Percentiles rank a stretch among this genome's conserved stretches.
Conservation (phyloP, 495 filamentous ascomycete species). For the Podospora appendiculata region DNA sequence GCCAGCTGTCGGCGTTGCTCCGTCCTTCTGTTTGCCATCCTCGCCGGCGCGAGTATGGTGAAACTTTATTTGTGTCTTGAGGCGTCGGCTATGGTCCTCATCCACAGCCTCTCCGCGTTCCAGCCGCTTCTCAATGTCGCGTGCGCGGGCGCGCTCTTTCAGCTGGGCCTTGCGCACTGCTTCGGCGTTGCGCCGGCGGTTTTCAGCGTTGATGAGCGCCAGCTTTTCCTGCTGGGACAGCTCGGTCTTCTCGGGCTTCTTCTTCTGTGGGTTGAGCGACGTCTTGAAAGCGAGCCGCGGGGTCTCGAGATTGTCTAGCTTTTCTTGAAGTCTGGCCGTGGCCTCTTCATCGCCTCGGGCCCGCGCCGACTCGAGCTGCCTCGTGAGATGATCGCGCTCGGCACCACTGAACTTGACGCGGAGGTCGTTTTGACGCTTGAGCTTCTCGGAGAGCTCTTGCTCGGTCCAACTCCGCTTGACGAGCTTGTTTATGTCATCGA, state of each 20-base stretch:
- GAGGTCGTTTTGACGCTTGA: constrained; percentile 57
- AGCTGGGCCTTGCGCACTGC: constrained; percentile 79
- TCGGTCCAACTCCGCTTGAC: constrained; percentile 73
- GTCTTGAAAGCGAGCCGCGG: constrained; percentile 65
- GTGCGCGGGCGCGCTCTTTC: constrained; percentile 60
- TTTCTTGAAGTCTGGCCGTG: constrained; percentile 52
- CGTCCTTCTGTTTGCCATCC: not conserved
- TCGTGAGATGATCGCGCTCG: constrained; percentile 54
- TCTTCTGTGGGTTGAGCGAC: constrained; percentile 38
- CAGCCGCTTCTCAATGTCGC: constrained; percentile 44
- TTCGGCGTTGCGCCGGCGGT: constrained; percentile 71
- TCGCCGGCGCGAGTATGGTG: constrained; percentile 40
- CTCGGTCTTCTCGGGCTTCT: constrained; percentile 32
- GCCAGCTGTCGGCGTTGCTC: not conserved
- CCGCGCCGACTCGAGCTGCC: constrained; percentile 57
- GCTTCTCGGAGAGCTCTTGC: constrained; percentile 67
- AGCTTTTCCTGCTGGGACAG: constrained; percentile 65
- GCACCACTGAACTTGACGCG: constrained; percentile 52
- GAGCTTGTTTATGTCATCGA: constrained; percentile 72
- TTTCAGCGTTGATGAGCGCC: constrained; percentile 65
- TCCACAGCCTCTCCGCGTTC: constrained; percentile 42
- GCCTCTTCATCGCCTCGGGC: constrained; percentile 52
- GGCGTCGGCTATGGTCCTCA: constrained; percentile 52
- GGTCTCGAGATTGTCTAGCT: constrained; percentile 58
- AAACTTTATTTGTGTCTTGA: constrained; percentile 54